These are phyloP conservation scores for Sphagnum magellanicum DNA, from an alignment of 228 moss, liverwort and hornwort species.

Conservation along the genomic window DNA sequence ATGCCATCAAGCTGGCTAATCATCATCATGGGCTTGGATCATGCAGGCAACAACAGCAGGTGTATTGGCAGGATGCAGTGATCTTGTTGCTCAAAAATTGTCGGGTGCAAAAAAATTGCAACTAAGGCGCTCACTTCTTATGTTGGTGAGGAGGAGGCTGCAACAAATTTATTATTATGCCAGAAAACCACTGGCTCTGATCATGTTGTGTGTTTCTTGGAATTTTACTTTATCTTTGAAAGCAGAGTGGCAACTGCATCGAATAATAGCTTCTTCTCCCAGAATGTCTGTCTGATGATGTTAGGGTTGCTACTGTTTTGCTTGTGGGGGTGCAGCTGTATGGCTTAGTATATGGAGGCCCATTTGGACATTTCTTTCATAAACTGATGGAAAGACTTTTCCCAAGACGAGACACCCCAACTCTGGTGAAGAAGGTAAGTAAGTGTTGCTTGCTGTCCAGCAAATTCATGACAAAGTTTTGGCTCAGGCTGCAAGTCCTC, in stretches of 20 bases:
- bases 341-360: conserved; percentile 81
- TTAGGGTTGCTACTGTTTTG: neutral
- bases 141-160: conserved; percentile 15
- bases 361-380: conserved; percentile 90
- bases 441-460: neutral
- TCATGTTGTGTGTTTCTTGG: neutral
- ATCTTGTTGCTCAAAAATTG: conserved; percentile 78
- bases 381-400: conserved; percentile 76
- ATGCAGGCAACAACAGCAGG: conserved; percentile 80
- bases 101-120: conserved; percentile 68
- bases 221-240: too few species aligned
- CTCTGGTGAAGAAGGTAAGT: conserved; percentile 74
- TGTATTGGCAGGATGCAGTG: conserved; percentile 74
- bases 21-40: neutral
- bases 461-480: neutral
- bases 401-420: conserved; percentile 63
- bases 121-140: conserved; percentile 48
- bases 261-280: neutral
- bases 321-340: conserved; percentile 51
- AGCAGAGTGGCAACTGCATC: too few species aligned
- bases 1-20: too few species aligned
- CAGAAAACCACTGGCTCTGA: neutral
- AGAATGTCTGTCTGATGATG: neutral
- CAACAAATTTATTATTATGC: neutral
- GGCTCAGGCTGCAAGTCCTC: neutral